phyloP scores from a whole-genome alignment of 1,284 basidiomycete genomes.

The Malassezia cuniculi region DNA sequence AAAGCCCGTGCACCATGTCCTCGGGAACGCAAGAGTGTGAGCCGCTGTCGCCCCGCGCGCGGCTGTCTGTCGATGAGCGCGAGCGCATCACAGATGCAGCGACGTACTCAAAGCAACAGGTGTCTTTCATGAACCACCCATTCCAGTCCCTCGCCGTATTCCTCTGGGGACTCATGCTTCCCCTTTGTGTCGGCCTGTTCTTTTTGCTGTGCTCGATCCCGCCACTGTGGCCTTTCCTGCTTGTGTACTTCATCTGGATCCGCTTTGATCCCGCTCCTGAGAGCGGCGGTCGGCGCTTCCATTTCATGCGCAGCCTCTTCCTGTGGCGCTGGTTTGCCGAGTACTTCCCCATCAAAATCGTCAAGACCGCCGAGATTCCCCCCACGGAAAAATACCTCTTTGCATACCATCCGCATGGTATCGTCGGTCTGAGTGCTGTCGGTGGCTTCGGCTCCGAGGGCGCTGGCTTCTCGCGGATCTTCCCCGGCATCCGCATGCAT shows the following conservation, averaged over 20 bases:
- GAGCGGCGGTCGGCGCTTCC: slow-evolving; percentile 60
- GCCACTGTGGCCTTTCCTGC: slow-evolving; percentile 69
- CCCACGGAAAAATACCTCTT: slow-evolving; percentile 85
- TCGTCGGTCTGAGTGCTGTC: slow-evolving; percentile 58
- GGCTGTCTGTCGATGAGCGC: no score
- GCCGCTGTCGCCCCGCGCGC: no score
- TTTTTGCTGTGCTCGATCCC: slow-evolving; percentile 76
- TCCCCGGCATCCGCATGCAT: slow-evolving; percentile 83
- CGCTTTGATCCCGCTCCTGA: slow-evolving; percentile 61
- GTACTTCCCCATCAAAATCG: slow-evolving; percentile 64
- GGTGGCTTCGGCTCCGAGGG: slow-evolving; percentile 89
- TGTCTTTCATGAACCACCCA: slow-evolving; percentile 10
- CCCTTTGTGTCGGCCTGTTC: slow-evolving; percentile 59
- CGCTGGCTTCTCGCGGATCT: slow-evolving; percentile 77
- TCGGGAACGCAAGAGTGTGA: no score
- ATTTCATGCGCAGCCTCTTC: slow-evolving; percentile 60
- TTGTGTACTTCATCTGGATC: slow-evolving; percentile 72
- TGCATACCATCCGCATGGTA: slow-evolving; percentile 48
- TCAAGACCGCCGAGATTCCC: slow-evolving; percentile 58
- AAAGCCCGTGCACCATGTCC: no score
- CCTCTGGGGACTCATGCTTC: slow-evolving; percentile 68
- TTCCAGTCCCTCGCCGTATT: slow-evolving; percentile 54
- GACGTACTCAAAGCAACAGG: no score
- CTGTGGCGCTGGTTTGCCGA: slow-evolving; percentile 77
- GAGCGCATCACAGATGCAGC: no score